A percentile compares a stretch with the other conserved stretches of the same genome.
phyloP scores from a whole-genome alignment of 2,329 filamentous ascomycete genomes.

The Sporothrix luriei region DNA sequence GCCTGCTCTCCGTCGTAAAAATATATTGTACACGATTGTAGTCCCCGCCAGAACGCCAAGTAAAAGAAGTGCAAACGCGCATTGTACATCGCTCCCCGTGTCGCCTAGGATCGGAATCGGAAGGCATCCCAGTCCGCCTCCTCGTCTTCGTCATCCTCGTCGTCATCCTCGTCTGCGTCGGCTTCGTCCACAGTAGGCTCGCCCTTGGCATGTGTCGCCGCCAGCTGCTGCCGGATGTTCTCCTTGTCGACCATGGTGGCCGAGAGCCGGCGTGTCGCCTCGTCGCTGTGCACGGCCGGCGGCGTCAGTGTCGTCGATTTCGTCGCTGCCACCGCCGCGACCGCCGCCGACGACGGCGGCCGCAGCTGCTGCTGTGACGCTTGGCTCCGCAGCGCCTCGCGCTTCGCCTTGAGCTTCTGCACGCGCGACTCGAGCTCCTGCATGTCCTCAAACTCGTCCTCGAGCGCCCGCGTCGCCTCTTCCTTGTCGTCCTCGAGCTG shows the following conservation, averaged over 20 bases:
- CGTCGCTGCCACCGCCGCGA: background rate
- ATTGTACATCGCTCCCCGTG: background rate
- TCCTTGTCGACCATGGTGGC: conserved; percentile 30
- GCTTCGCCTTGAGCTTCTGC: conserved; percentile 66
- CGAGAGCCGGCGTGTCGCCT: conserved; percentile 33
- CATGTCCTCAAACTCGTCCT: conserved; percentile 83
- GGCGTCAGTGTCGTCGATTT: background rate
- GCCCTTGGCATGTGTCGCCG: conserved; percentile 45
- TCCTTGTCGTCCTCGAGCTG: conserved; percentile 69
- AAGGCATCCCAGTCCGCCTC: conserved; percentile 65
- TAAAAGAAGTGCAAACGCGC: background rate
- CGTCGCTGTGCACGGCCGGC: background rate
- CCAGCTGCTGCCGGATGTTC: conserved; percentile 33
- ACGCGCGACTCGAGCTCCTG: conserved; percentile 74
- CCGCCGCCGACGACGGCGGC: background rate
- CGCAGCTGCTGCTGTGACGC: conserved; percentile 30
- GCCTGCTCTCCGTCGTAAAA: background rate
- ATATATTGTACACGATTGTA: conserved; percentile 11
- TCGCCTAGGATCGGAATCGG: conserved; percentile 47
- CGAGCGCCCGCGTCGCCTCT: conserved; percentile 71
- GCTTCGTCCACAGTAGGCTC: conserved; percentile 46
- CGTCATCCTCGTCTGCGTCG: conserved; percentile 50
- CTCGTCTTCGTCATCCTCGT: conserved; percentile 51
- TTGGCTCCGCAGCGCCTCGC: conserved; percentile 64
- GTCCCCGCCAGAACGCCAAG: background rate